Evolutionary conservation across 2,329 filamentous ascomycete species (phyloP).

Genomic region (Fulvia fulva): DNA sequence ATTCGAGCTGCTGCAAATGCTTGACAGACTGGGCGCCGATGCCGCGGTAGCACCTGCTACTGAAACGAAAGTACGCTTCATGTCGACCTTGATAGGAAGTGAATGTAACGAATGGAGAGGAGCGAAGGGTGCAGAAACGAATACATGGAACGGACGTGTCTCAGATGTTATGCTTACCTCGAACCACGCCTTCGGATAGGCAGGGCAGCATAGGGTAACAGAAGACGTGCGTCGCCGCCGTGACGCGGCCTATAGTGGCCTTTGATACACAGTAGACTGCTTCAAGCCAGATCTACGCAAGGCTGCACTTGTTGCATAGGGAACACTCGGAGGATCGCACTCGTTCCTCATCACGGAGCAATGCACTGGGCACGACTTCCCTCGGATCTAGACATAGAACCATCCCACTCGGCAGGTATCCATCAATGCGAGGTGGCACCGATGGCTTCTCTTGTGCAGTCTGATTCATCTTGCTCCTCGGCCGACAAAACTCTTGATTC

Average conservation of each 20-base stretch:
- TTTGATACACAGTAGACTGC: not conserved
- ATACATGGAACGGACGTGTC: no score
- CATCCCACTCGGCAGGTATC: not conserved
- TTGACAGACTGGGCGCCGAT: slow-evolving; percentile 8
- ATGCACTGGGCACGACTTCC: not conserved
- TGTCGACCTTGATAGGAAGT: not conserved
- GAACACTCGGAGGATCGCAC: not conserved
- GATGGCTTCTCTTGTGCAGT: not conserved
- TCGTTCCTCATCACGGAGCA: no score
- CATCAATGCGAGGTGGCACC: not conserved
- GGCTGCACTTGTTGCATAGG: not conserved
- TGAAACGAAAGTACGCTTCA: not conserved
- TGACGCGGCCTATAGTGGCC: not conserved
- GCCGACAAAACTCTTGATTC: not conserved
- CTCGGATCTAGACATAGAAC: not conserved
- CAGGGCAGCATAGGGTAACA: no score
- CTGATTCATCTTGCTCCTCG: not conserved
- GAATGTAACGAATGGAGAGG: no score
- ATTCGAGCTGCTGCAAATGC: slow-evolving; percentile 4
- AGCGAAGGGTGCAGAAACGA: no score
- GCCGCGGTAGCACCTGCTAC: not conserved
- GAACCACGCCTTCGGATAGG: no score
- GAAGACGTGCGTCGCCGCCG: not conserved
- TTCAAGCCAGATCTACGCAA: not conserved
- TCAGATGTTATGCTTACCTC: no score